Percentiles rank a stretch among this genome's conserved stretches.
These are phyloP conservation scores for Neckera pumila DNA, from an alignment of 225 moss, liverwort and hornwort species.

Conservation along the genomic window DNA sequence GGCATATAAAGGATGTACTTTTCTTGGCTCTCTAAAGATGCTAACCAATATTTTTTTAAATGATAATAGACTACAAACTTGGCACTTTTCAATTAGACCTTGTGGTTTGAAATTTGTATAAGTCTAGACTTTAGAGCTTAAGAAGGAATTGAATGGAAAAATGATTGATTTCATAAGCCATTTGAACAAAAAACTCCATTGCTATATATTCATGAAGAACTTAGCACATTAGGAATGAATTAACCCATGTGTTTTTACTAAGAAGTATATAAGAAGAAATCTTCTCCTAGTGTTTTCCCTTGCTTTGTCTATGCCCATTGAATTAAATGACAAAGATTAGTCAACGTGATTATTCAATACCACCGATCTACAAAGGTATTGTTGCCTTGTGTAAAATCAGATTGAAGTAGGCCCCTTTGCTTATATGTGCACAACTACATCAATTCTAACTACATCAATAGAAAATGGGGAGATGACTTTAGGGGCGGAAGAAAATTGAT, in stretches of 20 bases:
- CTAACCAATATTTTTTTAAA: neutral
- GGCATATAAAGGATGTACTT: neutral
- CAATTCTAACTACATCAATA: neutral
- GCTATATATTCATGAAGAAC: neutral
- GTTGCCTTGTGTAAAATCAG: fast-evolving
- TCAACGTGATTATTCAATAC: fast-evolving
- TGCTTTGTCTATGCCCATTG: neutral
- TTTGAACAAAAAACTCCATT: too few relatives aligned
- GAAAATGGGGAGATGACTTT: neutral
- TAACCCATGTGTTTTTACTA: neutral
- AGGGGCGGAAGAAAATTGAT: fast-evolving
- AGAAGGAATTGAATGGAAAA: too few relatives aligned
- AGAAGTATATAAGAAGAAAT: neutral
- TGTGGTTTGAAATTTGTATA: too few relatives aligned
- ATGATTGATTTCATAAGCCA: too few relatives aligned
- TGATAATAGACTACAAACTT: too few relatives aligned
- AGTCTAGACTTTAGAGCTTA: too few relatives aligned
- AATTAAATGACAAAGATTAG: neutral
- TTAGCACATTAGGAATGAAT: neutral
- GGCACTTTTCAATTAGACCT: too few relatives aligned
- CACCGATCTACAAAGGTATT: neutral
- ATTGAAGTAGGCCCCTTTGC: neutral
- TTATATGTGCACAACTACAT: neutral
- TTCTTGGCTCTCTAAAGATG: neutral
- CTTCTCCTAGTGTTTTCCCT: neutral